Evolutionary conservation across 805 yeast genomes (phyloP), one percentile per base, ranked within the genome.

Genomic region (Saccharomycopsis capsularis): DNA sequence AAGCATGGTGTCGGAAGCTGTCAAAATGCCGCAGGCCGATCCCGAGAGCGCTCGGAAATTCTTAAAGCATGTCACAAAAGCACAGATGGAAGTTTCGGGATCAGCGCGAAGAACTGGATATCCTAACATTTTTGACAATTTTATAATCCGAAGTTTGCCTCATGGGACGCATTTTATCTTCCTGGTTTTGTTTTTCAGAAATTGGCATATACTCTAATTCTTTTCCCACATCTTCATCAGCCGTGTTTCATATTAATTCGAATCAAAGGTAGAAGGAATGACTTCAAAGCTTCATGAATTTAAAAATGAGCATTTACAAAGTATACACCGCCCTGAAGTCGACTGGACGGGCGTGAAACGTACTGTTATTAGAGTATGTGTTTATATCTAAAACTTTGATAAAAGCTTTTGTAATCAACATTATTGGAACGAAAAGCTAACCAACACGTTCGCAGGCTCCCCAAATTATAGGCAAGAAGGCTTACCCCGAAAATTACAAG

Each of bases 251-350:
- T n/a, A n/a, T n/a, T n/a, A n/a, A n/a, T n/a, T n/a, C n/a, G n/a
- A n/a, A n/a, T n/a, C n/a, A 29, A 29, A 29, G 13, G 13, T 13
- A 29, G 7, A 9, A 29, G 13, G 13, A 44, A 49, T 46, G 50
- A 16, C 50, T 2, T 30, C 53, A 7, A 44, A 27, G 32, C 35
- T 49, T 3, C 42, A 45, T 9, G 50, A 46, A 4, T 49, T 46
- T 42, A 48, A 11, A 19, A n/a, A 16, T 16, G 53, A 49, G 7
- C 52, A 48, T 29, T 29, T 52, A 24, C 50, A 52, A 21, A 37
- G 41, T 35, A 48, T 52, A 9, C 55, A 46, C 25, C 42, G 39
- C 21, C 55, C 55, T 2, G 52, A 52, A 23, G 42, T 45, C 27
- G 37, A 49, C 29, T 42, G 56, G 46, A 41, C 40, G 6, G 47